Evolutionary conservation across 768 basidiomycete species (phyloP).

Genomic region (Amylocystis lapponica): DNA sequence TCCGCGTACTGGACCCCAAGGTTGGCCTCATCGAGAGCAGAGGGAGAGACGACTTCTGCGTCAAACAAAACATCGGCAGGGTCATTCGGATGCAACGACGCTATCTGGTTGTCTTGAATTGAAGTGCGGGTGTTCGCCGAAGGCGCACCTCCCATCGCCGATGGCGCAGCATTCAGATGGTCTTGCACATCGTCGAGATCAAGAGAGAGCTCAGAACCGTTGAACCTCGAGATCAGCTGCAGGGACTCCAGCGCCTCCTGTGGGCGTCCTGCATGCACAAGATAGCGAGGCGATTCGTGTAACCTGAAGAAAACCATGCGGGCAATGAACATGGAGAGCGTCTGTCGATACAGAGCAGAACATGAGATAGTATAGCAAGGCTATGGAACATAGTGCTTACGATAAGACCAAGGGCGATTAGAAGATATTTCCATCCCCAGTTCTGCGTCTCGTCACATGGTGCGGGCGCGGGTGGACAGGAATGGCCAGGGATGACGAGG

Average conservation of each 20-base stretch:
- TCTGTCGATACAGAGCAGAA: conserved; percentile 42
- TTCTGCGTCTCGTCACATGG: conserved; percentile 69
- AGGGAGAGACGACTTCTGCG: background rate
- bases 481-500: conserved; percentile 69
- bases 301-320: conserved; percentile 88
- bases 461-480: conserved; percentile 44
- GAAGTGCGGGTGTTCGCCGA: background rate
- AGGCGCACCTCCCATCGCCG: too few species aligned
- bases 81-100: background rate
- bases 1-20: background rate
- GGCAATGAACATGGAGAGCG: conserved; percentile 77
- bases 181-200: conserved; percentile 68
- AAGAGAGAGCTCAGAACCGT: conserved; percentile 66
- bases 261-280: conserved; percentile 82
- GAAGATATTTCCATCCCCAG: conserved; percentile 84
- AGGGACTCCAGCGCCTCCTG: conserved; percentile 82
- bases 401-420: conserved; percentile 70
- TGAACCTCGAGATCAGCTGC: conserved; percentile 80
- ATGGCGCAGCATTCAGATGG: conserved; percentile 16
- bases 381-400: conserved; percentile 43
- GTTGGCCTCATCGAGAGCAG: background rate
- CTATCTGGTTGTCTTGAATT: background rate
- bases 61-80: background rate
- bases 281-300: conserved; percentile 91
- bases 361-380: background rate